A percentile compares a stretch with the other conserved stretches of the same genome.
These are phyloP conservation scores for Exophiala lecanii-corni DNA, from an alignment of 2,329 filamentous ascomycete genomes.

Conservation along the genomic window DNA sequence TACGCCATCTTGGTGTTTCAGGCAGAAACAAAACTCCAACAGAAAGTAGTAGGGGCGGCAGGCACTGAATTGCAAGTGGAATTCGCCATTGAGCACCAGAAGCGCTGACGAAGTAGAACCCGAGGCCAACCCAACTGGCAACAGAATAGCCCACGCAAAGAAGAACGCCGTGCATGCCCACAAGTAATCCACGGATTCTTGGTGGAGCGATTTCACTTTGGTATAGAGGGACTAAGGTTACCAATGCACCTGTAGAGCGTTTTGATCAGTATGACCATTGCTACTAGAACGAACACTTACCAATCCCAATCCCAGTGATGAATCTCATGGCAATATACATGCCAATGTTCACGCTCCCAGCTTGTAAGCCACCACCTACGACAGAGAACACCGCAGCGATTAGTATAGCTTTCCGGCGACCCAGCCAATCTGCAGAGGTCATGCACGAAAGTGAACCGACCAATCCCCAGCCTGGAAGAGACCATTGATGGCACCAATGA, in stretches of 20 bases:
- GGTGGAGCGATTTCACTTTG: constrained; percentile 41
- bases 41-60: constrained; percentile 37
- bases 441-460: constrained; percentile 26
- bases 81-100: constrained; percentile 6
- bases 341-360: constrained; percentile 23
- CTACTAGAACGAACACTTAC: constrained; percentile 19
- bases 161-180: constrained; percentile 1
- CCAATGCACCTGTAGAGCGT: background rate
- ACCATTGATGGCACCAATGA: constrained; percentile 43
- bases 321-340: constrained; percentile 34
- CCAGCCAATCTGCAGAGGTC: constrained; percentile 28
- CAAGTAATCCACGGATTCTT: constrained; percentile 35
- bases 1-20: constrained; percentile 38
- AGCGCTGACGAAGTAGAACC: constrained; percentile 8
- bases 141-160: constrained; percentile 1
- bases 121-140: constrained; percentile 4
- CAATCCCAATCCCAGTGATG: constrained; percentile 35
- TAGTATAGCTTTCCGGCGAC: constrained; percentile 31
- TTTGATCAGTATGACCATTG: background rate
- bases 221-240: constrained; percentile 37
- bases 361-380: constrained; percentile 32
- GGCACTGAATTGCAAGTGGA: constrained; percentile 39
- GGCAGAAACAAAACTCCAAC: constrained; percentile 32
- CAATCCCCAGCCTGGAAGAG: constrained; percentile 40
- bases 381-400: constrained; percentile 33